Base-by-base conservation (phyloP, 768 basidiomycete species). In the Psilocybe cyanescens region DNA sequence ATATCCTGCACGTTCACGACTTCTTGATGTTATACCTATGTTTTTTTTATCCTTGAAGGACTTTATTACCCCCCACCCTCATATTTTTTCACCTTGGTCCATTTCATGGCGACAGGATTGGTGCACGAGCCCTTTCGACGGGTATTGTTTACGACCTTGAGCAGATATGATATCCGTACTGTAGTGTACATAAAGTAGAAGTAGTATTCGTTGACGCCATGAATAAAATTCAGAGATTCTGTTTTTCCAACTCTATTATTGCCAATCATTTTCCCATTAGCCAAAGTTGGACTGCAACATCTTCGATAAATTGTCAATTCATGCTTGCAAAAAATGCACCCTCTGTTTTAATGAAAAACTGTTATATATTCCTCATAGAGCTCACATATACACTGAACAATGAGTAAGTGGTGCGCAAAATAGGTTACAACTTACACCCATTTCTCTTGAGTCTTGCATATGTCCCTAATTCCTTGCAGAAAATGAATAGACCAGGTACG, bases 21-120 rank as follows among this genome's bases (percentile, higher is more conserved):
- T 74, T 72, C 71, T 69, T 65, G 74, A 72, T 41, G 60, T 71
- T 76, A 58, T 68, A 75, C 68, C 69, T 65, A 70, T 58, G 65
- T 69, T 65, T 70, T 65, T 67, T 65, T 24, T 61, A 58, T 51
- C 66, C 51, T 64, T 65, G 52, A 37, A 29, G 57, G 59, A 62
- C 60, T 35, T 45, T 58, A 62, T 63, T 50, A 68, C 67, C 63
- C 63, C 65, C 50, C 67, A n/a, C 68, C 48, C 30, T 59, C 50
- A 31, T 33, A 59, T 57, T 55, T 53, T 52, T 39, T 55, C 49
- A 46, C 53, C 67, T 44, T 51, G 46, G 60, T 61, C 58, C 29
- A 33, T 57, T 56, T 59, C 53, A 61, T 75, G 66, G 65, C 67
- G 31, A 57, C 47, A 48, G 24, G 46, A 49, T 55, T 57, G 45